phyloP scores from a whole-genome alignment of 2,329 filamentous ascomycete species.

The Fusarium anguioides region DNA sequence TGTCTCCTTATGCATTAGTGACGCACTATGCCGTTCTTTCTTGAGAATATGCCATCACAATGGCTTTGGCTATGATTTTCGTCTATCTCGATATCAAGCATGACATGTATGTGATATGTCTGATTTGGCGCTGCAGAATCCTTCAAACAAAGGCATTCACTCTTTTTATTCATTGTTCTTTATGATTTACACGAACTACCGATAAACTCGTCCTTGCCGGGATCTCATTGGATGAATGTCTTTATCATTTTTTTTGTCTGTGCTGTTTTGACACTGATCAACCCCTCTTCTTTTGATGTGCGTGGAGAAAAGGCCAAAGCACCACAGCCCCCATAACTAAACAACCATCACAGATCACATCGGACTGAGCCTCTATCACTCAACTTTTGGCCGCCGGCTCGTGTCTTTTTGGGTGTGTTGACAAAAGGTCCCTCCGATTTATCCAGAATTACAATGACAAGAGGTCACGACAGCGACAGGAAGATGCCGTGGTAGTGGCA shows the following conservation, averaged over 20 bases:
- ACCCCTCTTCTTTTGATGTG: constrained; percentile 3
- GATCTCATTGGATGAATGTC: background rate
- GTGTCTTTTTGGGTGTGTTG: constrained; percentile 14
- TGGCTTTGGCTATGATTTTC: constrained; percentile 6
- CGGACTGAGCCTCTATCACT: background rate
- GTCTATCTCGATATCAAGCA: constrained; percentile 19
- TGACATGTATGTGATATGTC: constrained; percentile 20
- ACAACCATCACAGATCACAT: constrained; percentile 7
- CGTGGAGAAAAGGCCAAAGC: constrained; percentile 21
- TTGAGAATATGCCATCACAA: constrained; percentile 20
- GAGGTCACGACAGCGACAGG: constrained; percentile 7
- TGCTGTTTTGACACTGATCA: background rate
- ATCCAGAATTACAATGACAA: constrained; percentile 17
- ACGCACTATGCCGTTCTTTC: constrained; percentile 25
- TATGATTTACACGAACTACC: background rate
- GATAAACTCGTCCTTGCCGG: constrained; percentile 3
- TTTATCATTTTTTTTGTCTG: background rate
- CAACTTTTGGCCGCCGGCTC: constrained; percentile 7
- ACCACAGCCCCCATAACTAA: constrained; percentile 15
- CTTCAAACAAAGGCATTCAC: constrained; percentile 4
- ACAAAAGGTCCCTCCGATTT: constrained; percentile 11
- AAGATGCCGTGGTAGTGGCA: constrained; percentile 15
- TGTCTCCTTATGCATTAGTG: constrained; percentile 19
- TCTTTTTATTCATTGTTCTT: background rate
- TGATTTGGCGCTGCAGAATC: constrained; percentile 8